Evolutionary conservation across 257 asterid genomes (phyloP).

Genomic region (Rauvolfia tetraphylla): DNA sequence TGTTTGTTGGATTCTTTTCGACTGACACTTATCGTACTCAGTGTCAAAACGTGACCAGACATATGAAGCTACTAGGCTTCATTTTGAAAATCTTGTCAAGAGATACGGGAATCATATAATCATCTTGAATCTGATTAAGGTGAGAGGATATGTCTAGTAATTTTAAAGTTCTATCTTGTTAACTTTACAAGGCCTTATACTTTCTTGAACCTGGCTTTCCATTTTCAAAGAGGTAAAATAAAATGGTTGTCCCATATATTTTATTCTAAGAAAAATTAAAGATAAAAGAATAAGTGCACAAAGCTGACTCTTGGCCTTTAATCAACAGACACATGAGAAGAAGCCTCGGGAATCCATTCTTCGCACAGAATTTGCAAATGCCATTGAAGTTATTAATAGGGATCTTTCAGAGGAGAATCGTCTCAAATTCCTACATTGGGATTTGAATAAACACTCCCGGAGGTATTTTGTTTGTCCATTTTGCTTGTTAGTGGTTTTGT

Average conservation of each 20-base stretch:
- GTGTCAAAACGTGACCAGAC: slow-evolving; percentile 91
- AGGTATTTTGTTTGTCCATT: slow-evolving; percentile 45
- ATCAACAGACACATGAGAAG: slow-evolving; percentile 80
- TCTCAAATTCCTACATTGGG: slow-evolving; percentile 96
- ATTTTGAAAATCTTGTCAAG: slow-evolving; percentile 74
- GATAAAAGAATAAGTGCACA: neutral
- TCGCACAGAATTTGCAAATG: slow-evolving; percentile 84
- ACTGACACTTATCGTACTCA: slow-evolving; percentile 33
- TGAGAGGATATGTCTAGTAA: slow-evolving; percentile 23
- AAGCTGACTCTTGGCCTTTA: neutral
- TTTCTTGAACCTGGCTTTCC: neutral
- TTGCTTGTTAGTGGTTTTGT: slow-evolving; percentile 12
- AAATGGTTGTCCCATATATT: neutral
- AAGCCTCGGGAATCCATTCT: slow-evolving; percentile 94
- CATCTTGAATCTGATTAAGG: slow-evolving; percentile 93
- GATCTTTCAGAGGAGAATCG: slow-evolving; percentile 76
- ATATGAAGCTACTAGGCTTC: slow-evolving; percentile 88
- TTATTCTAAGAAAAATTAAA: neutral
- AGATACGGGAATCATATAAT: slow-evolving; percentile 97
- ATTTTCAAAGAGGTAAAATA: neutral
- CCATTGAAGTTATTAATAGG: slow-evolving; percentile 78
- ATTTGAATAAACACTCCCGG: slow-evolving; percentile 89
- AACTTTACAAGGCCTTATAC: neutral
- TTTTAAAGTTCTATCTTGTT: neutral
- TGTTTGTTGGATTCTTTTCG: neutral